These are phyloP conservation scores for Psilocybe mexicana DNA, from an alignment of 1,284 basidiomycete genomes.

Conservation along the genomic window DNA sequence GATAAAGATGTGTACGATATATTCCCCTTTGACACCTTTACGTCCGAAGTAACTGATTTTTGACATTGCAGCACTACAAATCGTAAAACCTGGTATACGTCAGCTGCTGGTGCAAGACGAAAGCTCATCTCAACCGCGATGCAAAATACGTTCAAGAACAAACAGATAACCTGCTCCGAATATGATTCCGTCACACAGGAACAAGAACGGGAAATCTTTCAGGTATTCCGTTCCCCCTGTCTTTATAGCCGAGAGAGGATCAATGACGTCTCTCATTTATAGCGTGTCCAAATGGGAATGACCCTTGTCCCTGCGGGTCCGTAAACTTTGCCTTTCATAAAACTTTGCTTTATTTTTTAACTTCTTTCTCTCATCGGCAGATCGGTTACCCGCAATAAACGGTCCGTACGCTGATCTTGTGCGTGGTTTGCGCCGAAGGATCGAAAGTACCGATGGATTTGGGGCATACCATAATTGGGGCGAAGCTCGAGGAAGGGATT, in stretches of 20 bases:
- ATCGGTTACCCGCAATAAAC: constrained; percentile 52
- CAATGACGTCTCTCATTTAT: not conserved
- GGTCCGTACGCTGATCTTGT: constrained; percentile 49
- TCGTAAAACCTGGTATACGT: constrained; percentile 50
- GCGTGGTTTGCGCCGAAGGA: constrained; percentile 41
- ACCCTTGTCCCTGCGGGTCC: constrained; percentile 64
- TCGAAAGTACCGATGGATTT: constrained; percentile 33
- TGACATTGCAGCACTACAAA: constrained; percentile 30
- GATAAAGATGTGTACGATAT: constrained; percentile 53
- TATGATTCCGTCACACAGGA: constrained; percentile 53
- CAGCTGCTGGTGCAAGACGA: constrained; percentile 25
- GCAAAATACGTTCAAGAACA: constrained; percentile 47
- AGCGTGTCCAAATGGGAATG: constrained; percentile 72
- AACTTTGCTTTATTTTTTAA: not conserved
- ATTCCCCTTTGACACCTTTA: not conserved
- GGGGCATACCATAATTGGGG: constrained; percentile 45
- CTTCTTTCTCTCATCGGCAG: constrained; percentile 16
- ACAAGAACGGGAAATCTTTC: constrained; percentile 70
- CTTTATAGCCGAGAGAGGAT: not conserved
- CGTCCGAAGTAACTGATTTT: not conserved
- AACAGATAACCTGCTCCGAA: constrained; percentile 62
- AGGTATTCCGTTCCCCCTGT: constrained; percentile 37
- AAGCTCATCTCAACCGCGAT: constrained; percentile 41
- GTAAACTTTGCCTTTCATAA: constrained; percentile 4
- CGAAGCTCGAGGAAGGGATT: constrained; percentile 54